phyloP scores from a whole-genome alignment of 495 filamentous ascomycete species.

The Neurospora tetraspora region DNA sequence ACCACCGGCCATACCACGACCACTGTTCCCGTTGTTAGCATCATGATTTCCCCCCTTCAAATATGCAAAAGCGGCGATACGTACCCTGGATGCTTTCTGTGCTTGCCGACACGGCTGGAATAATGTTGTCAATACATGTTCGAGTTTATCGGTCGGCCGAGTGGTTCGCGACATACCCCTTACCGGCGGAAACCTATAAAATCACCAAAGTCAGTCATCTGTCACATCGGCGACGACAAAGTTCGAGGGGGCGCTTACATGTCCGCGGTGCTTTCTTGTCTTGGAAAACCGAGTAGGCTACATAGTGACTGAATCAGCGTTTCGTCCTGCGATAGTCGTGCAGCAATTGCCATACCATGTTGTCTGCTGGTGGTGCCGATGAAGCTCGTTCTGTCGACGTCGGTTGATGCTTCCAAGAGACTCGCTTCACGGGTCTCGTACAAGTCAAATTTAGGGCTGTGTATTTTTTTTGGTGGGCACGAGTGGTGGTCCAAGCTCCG shows the following conservation, averaged over 20 bases:
- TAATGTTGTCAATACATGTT: constrained; percentile 15
- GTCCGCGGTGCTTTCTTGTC: constrained; percentile 32
- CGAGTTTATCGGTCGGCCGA: constrained; percentile 12
- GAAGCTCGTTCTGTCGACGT: constrained; percentile 22
- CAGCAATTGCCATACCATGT: constrained; percentile 22
- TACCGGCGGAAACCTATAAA: constrained; percentile 28
- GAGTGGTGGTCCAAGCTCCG: constrained; percentile 11
- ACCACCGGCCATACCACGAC: constrained; percentile 32
- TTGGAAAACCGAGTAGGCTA: constrained; percentile 30
- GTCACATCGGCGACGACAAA: background rate
- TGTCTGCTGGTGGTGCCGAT: constrained; percentile 24
- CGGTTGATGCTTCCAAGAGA: constrained; percentile 18
- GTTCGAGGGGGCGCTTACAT: constrained; percentile 17
- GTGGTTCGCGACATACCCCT: constrained; percentile 21
- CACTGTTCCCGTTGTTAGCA: constrained; percentile 7
- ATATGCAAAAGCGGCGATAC: background rate
- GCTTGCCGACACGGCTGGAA: constrained; percentile 27
- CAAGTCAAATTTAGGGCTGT: constrained; percentile 25
- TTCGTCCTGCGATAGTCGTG: background rate
- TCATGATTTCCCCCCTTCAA: background rate
- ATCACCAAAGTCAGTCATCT: constrained; percentile 16
- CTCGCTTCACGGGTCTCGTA: constrained; percentile 15
- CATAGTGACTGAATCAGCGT: constrained; percentile 15
- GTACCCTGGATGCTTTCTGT: constrained; percentile 25
- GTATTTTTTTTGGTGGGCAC: constrained; percentile 27